Evolutionary conservation across 202 grass and related monocot species (phyloP).

Genomic region (Brachypodium distachyon): DNA sequence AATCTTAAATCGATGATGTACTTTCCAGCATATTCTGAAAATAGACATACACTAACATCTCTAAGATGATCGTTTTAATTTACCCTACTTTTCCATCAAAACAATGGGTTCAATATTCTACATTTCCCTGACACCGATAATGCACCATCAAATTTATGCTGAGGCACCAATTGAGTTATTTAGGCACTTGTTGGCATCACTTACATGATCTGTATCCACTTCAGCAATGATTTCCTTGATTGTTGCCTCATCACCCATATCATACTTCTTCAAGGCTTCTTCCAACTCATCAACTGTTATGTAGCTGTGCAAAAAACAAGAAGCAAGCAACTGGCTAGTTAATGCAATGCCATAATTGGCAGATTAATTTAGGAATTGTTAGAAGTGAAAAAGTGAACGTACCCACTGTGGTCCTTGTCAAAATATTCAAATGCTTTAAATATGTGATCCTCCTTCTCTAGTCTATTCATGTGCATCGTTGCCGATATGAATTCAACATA

Average conservation of each 20-base stretch:
- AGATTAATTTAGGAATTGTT: not conserved
- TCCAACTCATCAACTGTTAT: constrained; percentile 89
- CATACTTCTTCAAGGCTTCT: constrained; percentile 81
- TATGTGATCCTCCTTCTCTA: constrained; percentile 84
- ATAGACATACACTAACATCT: not conserved
- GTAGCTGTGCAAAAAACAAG: constrained; percentile 32
- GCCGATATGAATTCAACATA: constrained; percentile 90
- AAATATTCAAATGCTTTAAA: constrained; percentile 93
- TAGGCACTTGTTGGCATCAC: not conserved
- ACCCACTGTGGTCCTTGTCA: constrained; percentile 91
- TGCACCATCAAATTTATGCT: not conserved
- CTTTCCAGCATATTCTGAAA: not conserved
- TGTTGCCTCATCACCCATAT: constrained; percentile 80
- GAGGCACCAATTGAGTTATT: not conserved
- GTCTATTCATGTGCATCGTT: constrained; percentile 97
- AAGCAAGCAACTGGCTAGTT: not conserved
- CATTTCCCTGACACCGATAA: not conserved
- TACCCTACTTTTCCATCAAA: not conserved
- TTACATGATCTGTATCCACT: constrained; percentile 86
- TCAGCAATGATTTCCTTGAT: constrained; percentile 96
- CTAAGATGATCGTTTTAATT: not conserved
- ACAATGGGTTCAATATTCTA: not conserved
- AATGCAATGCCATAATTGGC: not conserved
- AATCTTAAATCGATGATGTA: not conserved
- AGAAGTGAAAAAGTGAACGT: constrained; percentile 16